These are phyloP conservation scores for Graphium sp. DNA, from an alignment of 2,329 filamentous ascomycete genomes.

Conservation along the genomic window DNA sequence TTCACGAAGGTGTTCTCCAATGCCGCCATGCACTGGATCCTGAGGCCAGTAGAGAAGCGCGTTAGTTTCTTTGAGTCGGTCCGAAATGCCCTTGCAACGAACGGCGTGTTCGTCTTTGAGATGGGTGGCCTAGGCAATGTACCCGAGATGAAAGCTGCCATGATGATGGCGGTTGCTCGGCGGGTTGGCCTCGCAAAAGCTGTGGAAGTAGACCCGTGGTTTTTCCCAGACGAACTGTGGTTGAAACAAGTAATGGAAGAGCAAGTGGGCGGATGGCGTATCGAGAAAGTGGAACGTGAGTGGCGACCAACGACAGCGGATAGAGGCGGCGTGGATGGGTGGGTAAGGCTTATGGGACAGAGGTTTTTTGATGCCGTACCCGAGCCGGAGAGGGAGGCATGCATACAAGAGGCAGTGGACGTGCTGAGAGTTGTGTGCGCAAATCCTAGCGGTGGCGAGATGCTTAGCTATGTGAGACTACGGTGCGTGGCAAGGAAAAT, in stretches of 20 bases:
- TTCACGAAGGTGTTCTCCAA: constrained; percentile 48
- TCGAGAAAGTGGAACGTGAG: constrained; percentile 41
- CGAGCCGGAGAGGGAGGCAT: constrained; percentile 28
- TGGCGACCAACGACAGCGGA: constrained; percentile 47
- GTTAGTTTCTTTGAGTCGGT: constrained; percentile 34
- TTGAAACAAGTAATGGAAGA: constrained; percentile 23
- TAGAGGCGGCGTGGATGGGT: constrained; percentile 44
- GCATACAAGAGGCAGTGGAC: constrained; percentile 34
- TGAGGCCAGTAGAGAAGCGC: constrained; percentile 26
- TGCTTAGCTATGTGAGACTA: constrained; percentile 35
- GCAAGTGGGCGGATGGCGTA: constrained; percentile 25
- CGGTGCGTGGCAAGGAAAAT: constrained; percentile 27
- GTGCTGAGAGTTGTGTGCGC: constrained; percentile 36
- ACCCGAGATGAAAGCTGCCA: constrained; percentile 40
- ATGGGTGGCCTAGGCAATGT: constrained; percentile 58
- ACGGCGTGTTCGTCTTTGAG: constrained; percentile 48
- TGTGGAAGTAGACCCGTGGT: constrained; percentile 44
- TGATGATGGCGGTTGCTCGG: constrained; percentile 33
- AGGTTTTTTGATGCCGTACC: constrained; percentile 36
- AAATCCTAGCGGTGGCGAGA: constrained; percentile 37
- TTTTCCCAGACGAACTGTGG: constrained; percentile 52
- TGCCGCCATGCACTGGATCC: constrained; percentile 51
- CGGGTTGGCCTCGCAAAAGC: constrained; percentile 32
- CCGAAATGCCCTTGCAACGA: constrained; percentile 30
- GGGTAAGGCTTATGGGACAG: constrained; percentile 47